These are phyloP conservation scores for Metschnikowia lunata DNA, from an alignment of 805 yeast genomes.

Conservation along the genomic window DNA sequence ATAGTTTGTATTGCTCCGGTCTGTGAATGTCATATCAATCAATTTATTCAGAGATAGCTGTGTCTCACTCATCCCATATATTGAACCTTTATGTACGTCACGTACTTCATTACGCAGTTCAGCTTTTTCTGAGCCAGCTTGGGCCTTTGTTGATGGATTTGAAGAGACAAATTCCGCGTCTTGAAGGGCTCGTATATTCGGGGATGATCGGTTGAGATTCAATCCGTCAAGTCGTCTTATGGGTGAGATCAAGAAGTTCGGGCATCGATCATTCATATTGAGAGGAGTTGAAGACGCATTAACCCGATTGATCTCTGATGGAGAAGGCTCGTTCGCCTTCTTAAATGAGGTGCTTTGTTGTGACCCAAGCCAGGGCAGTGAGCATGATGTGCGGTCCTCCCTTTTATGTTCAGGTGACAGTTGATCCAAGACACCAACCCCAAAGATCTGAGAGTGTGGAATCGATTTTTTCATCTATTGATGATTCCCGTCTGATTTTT, in stretches of 20 bases:
- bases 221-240: constrained; percentile 32
- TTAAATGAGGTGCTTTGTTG: neutral
- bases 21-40: too few relatives aligned
- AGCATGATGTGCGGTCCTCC: neutral
- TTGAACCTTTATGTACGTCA: too few relatives aligned
- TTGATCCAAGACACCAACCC: constrained; percentile 2
- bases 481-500: too few relatives aligned
- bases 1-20: too few relatives aligned
- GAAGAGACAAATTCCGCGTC: too few relatives aligned
- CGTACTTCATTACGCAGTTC: too few relatives aligned
- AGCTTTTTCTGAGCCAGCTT: too few relatives aligned
- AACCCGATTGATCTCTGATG: constrained; percentile 1
- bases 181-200: neutral
- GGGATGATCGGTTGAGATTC: constrained; percentile 16
- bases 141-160: too few relatives aligned
- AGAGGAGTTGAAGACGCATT: constrained; percentile 24
- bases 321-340: constrained; percentile 1
- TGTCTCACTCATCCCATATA: too few relatives aligned
- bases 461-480: neutral
- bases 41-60: too few relatives aligned
- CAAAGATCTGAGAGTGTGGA: neutral
- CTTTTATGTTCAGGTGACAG: constrained; percentile 1
- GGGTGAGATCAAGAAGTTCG: constrained; percentile 29
- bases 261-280: constrained; percentile 11
- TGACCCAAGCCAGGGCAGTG: constrained; percentile 2